A percentile compares a stretch with the other conserved stretches of the same genome.
Conservation (phyloP, 2,329 filamentous ascomycete species). For the Monilinia laxa region DNA sequence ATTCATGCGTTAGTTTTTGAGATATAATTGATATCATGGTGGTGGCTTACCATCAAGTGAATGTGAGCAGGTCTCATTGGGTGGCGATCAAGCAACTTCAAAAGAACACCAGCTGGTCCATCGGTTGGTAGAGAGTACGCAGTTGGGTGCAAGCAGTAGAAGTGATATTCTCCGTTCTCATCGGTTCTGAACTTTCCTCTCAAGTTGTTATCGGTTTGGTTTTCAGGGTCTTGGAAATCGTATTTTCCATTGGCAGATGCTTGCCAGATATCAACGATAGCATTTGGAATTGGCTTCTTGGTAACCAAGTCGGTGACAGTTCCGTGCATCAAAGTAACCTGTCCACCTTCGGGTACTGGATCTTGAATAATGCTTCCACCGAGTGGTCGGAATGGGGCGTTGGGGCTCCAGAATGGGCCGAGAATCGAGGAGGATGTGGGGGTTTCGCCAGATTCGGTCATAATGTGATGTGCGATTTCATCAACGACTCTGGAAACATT, state of each 20-base stretch:
- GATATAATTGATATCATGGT: neutral
- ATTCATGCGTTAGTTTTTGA: conserved; percentile 8
- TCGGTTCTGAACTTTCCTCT: conserved; percentile 61
- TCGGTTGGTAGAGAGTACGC: conserved; percentile 44
- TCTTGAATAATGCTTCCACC: conserved; percentile 63
- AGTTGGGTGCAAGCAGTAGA: conserved; percentile 51
- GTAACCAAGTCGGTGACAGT: conserved; percentile 47
- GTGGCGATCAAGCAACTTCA: conserved; percentile 55
- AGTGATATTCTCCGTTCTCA: conserved; percentile 54
- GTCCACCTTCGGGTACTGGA: conserved; percentile 48
- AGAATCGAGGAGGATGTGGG: conserved; percentile 67
- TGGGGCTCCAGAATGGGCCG: conserved; percentile 78
- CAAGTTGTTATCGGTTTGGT: conserved; percentile 59
- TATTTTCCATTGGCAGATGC: conserved; percentile 57
- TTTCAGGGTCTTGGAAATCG: conserved; percentile 62
- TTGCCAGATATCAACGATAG: conserved; percentile 65
- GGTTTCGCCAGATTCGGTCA: conserved; percentile 29
- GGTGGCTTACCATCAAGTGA: conserved; percentile 50
- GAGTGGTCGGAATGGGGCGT: conserved; percentile 68
- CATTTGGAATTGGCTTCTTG: conserved; percentile 42
- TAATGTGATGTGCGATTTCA: conserved; percentile 45
- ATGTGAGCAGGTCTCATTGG: conserved; percentile 59
- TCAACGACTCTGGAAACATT: conserved; percentile 55
- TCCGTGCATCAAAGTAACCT: conserved; percentile 60
- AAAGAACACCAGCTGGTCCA: conserved; percentile 54